Base-by-base conservation (phyloP, 306 rosid genomes). In the Lotus japonicus region DNA sequence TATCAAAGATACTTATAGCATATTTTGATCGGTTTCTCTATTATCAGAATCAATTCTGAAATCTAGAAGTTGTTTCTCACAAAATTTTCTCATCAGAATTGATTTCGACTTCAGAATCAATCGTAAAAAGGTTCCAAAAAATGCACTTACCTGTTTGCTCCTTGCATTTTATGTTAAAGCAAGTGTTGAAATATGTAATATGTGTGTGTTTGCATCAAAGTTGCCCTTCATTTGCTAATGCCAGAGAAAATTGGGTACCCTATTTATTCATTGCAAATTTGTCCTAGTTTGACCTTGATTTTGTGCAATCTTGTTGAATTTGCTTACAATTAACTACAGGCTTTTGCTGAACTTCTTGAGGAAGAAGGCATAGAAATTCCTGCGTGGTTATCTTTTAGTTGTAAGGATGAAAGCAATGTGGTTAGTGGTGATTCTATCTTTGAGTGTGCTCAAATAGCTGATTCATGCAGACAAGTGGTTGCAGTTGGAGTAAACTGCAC, bases 401-500 rank as follows among this genome's bases (percentile, higher is more conserved):
- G 97, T 11, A 89, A 82, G 57, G 98, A 88, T 68, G 97, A 92
- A 45, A 63, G 76, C 64, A 83, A 82, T 48, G 91, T 75, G 73
- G 92, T 55, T 42, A 89, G 85, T 38, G 96, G 98, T 5, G 98
- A 88, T 66, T 82, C 98, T 26, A 83, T 92, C 55, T 46, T 31
- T 9, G 97, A 86, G 4, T 89, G 98, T 64, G 91, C 87, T 66
- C 77, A 91, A 57, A 63, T 90, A 45, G 97, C 92, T 14, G 87
- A 92, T 73, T 83, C 87, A 9, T 84, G 86, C 80, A 69, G 57
- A 58, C 87, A 83, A 44, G 90, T 89, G 2, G 86, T 73, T 35
- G 94, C 98, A 2, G 87, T 90, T 54, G 96, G 96, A 64, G 89
- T 90, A 79, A 92, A 90, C 78, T 92, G 97, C 59, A 90, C 97